Conservation (phyloP, 441 rosid species). For the Viola pubescens region DNA sequence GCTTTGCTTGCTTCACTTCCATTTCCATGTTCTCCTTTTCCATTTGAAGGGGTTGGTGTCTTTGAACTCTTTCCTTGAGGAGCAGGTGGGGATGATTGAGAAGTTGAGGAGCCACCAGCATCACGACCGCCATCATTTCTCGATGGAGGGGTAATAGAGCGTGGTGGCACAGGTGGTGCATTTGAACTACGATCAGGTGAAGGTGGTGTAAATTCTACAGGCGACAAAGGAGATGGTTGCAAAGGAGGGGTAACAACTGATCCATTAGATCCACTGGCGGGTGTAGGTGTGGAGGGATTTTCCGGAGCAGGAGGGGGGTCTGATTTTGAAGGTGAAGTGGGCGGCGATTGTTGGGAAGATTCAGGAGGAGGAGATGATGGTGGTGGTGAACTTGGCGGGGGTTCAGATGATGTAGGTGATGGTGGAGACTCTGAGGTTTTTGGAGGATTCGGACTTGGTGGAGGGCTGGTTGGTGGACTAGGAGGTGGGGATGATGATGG, state of each 20-base stretch:
- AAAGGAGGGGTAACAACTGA: background rate
- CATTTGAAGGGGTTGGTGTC: slow-evolving; percentile 3
- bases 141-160: slow-evolving; percentile 4
- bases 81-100: slow-evolving; percentile 10
- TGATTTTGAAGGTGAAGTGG: slow-evolving; percentile 18
- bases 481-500: no score
- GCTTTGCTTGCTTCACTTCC: background rate
- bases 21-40: no score
- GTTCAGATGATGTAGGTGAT: background rate
- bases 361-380: background rate
- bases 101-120: slow-evolving; percentile 5
- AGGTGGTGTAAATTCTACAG: slow-evolving; percentile 17
- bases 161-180: slow-evolving; percentile 14
- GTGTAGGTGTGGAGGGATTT: slow-evolving; percentile 1
- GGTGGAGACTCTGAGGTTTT: background rate
- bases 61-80: slow-evolving; percentile 16
- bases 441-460: background rate
- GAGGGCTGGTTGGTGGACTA: no score
- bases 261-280: slow-evolving; percentile 8
- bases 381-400: slow-evolving; percentile 3
- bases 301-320: slow-evolving; percentile 11
- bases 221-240: slow-evolving; percentile 15
- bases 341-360: slow-evolving; percentile 12
- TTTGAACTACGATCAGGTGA: slow-evolving; percentile 13
- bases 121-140: background rate